These are phyloP conservation scores for Cyathus striatus DNA, from an alignment of 768 basidiomycete species.

Conservation along the genomic window DNA sequence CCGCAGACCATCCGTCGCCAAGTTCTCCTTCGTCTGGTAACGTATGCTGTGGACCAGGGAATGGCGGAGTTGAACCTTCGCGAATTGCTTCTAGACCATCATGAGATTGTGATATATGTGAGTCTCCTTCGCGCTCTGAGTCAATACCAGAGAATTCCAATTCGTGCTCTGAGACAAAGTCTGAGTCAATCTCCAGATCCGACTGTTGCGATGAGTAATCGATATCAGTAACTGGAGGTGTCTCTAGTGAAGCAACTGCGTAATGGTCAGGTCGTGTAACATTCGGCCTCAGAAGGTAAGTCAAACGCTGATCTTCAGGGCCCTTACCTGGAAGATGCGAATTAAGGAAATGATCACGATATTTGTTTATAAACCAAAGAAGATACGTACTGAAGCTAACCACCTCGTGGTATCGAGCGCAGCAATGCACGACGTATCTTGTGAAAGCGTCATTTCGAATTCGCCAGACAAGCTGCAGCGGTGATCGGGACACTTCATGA, in stretches of 20 bases:
- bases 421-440: conserved; percentile 79
- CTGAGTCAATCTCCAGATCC: conserved; percentile 45
- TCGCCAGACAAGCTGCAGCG: conserved; percentile 69
- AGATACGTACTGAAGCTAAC: conserved; percentile 71
- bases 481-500: conserved; percentile 61
- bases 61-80: no score
- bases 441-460: conserved; percentile 68
- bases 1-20: conserved; percentile 11
- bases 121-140: conserved; percentile 28
- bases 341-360: background rate
- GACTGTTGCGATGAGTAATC: conserved; percentile 49
- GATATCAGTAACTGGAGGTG: conserved; percentile 69
- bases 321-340: conserved; percentile 46
- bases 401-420: conserved; percentile 72
- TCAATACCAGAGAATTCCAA: conserved; percentile 40
- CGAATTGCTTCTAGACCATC: no score
- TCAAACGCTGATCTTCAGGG: conserved; percentile 52
- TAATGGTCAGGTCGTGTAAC: conserved; percentile 52
- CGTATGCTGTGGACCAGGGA: conserved; percentile 8
- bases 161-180: conserved; percentile 45
- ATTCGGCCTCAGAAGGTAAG: conserved; percentile 79
- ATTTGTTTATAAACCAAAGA: background rate
- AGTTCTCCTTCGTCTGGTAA: conserved; percentile 1
- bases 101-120: no score
- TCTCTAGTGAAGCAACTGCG: conserved; percentile 44